Percentiles rank a stretch among this genome's conserved stretches.
These are phyloP conservation scores for Entomortierella beljakovae DNA, from an alignment of 192 early-diverging fungal species.

Conservation along the genomic window DNA sequence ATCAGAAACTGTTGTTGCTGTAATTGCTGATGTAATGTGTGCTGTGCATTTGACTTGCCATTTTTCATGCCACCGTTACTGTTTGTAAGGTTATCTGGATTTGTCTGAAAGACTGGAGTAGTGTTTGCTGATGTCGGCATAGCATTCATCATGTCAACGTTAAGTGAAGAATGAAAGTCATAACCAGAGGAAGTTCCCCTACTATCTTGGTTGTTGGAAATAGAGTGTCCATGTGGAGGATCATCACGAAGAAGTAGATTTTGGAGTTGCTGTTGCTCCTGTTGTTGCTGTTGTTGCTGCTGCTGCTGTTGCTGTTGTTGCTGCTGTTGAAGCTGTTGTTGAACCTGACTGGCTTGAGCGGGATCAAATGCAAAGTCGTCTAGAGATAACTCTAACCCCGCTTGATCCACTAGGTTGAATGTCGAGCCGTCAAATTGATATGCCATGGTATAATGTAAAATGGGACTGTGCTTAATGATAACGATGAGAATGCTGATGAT, in stretches of 20 bases:
- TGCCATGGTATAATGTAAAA: slow-evolving; percentile 14
- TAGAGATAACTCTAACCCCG: slow-evolving; percentile 41
- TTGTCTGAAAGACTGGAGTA: slow-evolving; percentile 44
- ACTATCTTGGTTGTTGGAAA: neutral
- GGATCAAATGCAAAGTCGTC: slow-evolving; percentile 50
- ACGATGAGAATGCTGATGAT: no score
- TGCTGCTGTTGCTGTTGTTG: slow-evolving; percentile 30
- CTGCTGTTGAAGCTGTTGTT: slow-evolving; percentile 36
- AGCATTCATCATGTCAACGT: slow-evolving; percentile 11
- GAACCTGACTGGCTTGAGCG: slow-evolving; percentile 35
- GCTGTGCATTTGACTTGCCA: neutral
- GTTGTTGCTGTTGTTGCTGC: slow-evolving; percentile 31
- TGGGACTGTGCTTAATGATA: neutral
- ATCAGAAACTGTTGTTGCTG: slow-evolving; percentile 48
- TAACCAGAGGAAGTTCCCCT: slow-evolving; percentile 1
- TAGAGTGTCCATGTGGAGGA: slow-evolving; percentile 4
- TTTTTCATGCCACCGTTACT: neutral
- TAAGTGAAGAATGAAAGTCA: slow-evolving; percentile 5
- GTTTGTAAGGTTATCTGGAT: slow-evolving; percentile 23
- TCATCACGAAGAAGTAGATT: slow-evolving; percentile 33
- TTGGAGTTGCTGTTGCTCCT: slow-evolving; percentile 33
- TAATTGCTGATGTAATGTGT: slow-evolving; percentile 24
- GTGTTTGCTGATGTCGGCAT: slow-evolving; percentile 32
- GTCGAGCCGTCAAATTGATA: slow-evolving; percentile 46
- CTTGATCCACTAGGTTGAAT: slow-evolving; percentile 31